phyloP scores from a whole-genome alignment of 495 filamentous ascomycete species.

The Sordaria brevicollis region DNA sequence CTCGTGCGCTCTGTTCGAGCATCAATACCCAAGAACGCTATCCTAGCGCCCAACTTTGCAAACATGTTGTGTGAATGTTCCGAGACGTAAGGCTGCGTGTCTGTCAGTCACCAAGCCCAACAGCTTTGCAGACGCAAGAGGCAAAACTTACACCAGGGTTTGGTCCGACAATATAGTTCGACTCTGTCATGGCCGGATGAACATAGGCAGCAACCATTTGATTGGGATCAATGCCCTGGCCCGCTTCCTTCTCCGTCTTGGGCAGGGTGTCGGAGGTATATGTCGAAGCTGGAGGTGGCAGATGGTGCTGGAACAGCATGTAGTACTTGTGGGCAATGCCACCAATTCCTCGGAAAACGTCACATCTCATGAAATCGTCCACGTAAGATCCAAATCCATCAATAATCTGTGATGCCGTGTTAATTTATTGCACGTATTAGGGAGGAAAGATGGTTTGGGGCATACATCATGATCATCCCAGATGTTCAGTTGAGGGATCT shows the following conservation, averaged over 20 bases:
- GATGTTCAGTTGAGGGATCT: slow-evolving; percentile 86
- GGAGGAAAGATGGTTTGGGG: background rate
- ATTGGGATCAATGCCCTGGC: slow-evolving; percentile 48
- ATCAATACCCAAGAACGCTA: slow-evolving; percentile 82
- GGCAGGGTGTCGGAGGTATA: slow-evolving; percentile 53
- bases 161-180: slow-evolving; percentile 69
- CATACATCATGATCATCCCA: slow-evolving; percentile 83
- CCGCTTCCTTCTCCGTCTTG: slow-evolving; percentile 17
- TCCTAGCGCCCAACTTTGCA: slow-evolving; percentile 69
- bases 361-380: slow-evolving; percentile 85
- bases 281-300: slow-evolving; percentile 69
- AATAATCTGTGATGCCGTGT: slow-evolving; percentile 52
- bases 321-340: slow-evolving; percentile 84
- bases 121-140: background rate
- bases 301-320: slow-evolving; percentile 88
- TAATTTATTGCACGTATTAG: background rate
- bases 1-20: slow-evolving; percentile 86
- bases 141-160: slow-evolving; percentile 45
- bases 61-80: slow-evolving; percentile 74
- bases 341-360: slow-evolving; percentile 82
- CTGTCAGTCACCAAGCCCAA: slow-evolving; percentile 18
- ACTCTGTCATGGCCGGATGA: slow-evolving; percentile 46
- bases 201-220: slow-evolving; percentile 64
- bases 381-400: slow-evolving; percentile 92
- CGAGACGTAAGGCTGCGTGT: slow-evolving; percentile 52